Evolutionary conservation across 2,329 filamentous ascomycete genomes (phyloP), one percentile per base, ranked within the genome.

Genomic region (Xylariaceae sp.): DNA sequence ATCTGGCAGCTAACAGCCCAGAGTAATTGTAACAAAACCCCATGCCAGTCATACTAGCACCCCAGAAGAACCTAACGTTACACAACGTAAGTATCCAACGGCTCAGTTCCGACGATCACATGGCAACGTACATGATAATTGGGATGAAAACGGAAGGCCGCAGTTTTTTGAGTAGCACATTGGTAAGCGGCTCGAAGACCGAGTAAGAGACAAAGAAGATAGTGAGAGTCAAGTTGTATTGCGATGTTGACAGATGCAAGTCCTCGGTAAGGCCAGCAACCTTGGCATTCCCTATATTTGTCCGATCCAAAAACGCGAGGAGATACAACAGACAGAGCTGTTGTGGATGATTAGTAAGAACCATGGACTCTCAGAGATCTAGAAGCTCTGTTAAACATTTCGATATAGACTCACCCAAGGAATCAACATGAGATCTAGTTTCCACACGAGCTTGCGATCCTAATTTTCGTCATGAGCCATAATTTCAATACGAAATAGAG

Each of bases 171-270:
- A 96, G 82, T 19, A 96, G 71, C 43, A 93, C 75, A 66, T 96
- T 95, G 54, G 89, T 90, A 41, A 91, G 62, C 0, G 84, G 83
- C 67, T 94, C 90, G 57, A 90, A 91, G 33, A 91, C 71, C 2
- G 88, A 80, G 67, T 96, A 96, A 0, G 88, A 90, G 45, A 95
- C 78, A 73, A 95, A 96, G 74, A 96, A 96, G 60, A 95, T 87
- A 33, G 88, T 89, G 7, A 96, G 76, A 0, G 85, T 81, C 18
- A 81, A 76, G 67, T 92, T 92, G 73, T 91, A 96, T 64, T 88
- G 76, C 6, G 75, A 70, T 2, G 79, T 76, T 0, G 77, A 78
- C 45, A 93, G 81, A 31, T 79, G 59, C 14, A 94, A 72, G 51
- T 88, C 83, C 11, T 75, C 59, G 28, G 70, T 58, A 11, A 83